A percentile compares a stretch with the other conserved stretches of the same genome.
Evolutionary conservation across 169 alveolate genomes (phyloP).

Genomic region (Plasmodium cynomolgi): DNA sequence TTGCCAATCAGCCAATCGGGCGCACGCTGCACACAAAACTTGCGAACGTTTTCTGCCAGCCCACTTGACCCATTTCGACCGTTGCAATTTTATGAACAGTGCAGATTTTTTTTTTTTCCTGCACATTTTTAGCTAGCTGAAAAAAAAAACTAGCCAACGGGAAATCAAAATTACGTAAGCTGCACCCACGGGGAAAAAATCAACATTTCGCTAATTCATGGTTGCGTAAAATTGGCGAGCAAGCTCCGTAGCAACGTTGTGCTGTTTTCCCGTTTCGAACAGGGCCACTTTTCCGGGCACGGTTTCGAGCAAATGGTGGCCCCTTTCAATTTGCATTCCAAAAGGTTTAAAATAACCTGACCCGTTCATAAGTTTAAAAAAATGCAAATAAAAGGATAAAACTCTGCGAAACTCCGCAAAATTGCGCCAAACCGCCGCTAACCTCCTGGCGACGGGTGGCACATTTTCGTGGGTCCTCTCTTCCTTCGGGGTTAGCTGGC

Average conservation of each 20-base stretch:
- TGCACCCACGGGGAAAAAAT: background rate
- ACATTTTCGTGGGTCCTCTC: background rate
- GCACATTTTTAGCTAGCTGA: conserved; percentile 7
- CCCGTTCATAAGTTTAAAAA: background rate
- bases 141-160: background rate
- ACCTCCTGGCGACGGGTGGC: background rate
- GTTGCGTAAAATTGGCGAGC: background rate
- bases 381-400: background rate
- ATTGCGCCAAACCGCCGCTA: background rate
- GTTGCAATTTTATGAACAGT: conserved; percentile 28
- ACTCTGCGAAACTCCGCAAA: background rate
- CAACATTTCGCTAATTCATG: background rate
- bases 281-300: background rate
- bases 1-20: background rate
- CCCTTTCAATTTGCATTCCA: background rate
- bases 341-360: background rate
- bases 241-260: background rate
- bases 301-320: background rate
- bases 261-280: background rate
- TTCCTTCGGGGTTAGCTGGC: background rate
- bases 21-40: background rate
- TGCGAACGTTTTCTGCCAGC: background rate
- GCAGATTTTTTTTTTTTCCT: conserved; percentile 25
- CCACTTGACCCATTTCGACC: background rate
- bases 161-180: background rate